Conservation (phyloP, 805 yeast species). For the Hanseniaspora clermontiae region DNA sequence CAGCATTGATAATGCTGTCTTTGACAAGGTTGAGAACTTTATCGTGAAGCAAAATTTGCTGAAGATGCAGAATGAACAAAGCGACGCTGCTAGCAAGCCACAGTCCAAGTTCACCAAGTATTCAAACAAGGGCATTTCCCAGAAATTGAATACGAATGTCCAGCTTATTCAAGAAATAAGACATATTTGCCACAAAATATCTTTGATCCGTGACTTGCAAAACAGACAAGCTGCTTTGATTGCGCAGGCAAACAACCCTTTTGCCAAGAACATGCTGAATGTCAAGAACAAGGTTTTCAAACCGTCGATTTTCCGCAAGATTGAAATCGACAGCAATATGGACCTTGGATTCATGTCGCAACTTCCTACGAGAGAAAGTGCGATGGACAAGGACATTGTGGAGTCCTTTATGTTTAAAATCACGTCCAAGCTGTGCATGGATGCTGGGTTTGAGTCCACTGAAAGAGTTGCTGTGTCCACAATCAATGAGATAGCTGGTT, state of each 20-base stretch:
- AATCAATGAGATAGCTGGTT: conserved; percentile 72
- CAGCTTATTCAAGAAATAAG: conserved; percentile 76
- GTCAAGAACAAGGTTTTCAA: conserved; percentile 9
- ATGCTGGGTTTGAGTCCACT: conserved; percentile 78
- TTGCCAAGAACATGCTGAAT: conserved; percentile 4
- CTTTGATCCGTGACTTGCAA: conserved; percentile 81
- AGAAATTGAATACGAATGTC: conserved; percentile 52
- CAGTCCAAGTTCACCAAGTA: conserved; percentile 29
- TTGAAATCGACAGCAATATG: conserved; percentile 41
- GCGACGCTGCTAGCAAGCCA: conserved; percentile 21
- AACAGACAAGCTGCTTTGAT: conserved; percentile 26
- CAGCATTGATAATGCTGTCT: conserved; percentile 39
- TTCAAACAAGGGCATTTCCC: conserved; percentile 44
- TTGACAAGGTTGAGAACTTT: conserved; percentile 35
- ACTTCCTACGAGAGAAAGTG: conserved; percentile 51
- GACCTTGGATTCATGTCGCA: conserved; percentile 80
- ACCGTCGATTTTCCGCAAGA: conserved; percentile 20
- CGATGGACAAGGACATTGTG: conserved; percentile 46
- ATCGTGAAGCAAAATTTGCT: conserved; percentile 26
- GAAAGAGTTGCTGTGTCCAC: conserved; percentile 67
- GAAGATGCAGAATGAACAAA: conserved; percentile 15
- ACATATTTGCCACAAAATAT: conserved; percentile 75
- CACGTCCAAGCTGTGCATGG: conserved; percentile 73
- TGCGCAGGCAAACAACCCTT: conserved; percentile 12
- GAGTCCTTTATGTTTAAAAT: conserved; percentile 53